Conservation (phyloP, 2,329 filamentous ascomycete species). For the Xylaria sp. region DNA sequence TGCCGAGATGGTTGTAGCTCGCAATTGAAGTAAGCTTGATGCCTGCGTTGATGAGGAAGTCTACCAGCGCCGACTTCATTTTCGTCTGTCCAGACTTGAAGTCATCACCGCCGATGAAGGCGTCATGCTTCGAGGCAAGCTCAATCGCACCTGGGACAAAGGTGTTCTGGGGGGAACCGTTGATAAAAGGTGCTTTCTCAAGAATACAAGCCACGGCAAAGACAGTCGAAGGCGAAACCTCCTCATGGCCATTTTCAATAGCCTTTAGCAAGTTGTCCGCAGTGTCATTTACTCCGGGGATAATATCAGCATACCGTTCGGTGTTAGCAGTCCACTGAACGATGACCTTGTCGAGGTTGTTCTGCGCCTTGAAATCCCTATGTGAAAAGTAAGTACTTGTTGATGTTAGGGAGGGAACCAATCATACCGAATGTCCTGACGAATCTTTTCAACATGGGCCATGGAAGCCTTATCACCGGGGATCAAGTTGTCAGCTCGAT, state of each 20-base stretch:
- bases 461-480: conserved; percentile 83
- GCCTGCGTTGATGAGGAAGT: conserved; percentile 97
- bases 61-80: conserved; percentile 99
- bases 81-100: conserved; percentile 99
- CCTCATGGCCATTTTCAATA: conserved; percentile 86
- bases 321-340: conserved; percentile 99
- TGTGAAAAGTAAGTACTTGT: conserved; percentile 32
- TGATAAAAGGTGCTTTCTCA: conserved; percentile 94
- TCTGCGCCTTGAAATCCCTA: conserved; percentile 87
- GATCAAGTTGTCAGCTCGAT: conserved; percentile 91
- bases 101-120: conserved; percentile 97
- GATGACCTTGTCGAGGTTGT: conserved; percentile 92
- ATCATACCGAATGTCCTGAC: conserved; percentile 83
- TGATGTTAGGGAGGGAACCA: background rate
- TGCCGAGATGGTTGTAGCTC: conserved; percentile 98
- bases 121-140: conserved; percentile 84
- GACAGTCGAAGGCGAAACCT: conserved; percentile 94
- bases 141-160: conserved; percentile 94
- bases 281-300: conserved; percentile 93
- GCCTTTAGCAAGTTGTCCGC: conserved; percentile 91
- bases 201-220: conserved; percentile 96
- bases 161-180: conserved; percentile 98
- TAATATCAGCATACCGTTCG: conserved; percentile 90
- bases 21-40: conserved; percentile 99
- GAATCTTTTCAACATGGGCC: conserved; percentile 92